A percentile compares a stretch with the other conserved stretches of the same genome.
These are phyloP conservation scores for Breviolum minutum DNA, from an alignment of 73 alveolate species.

Conservation along the genomic window DNA sequence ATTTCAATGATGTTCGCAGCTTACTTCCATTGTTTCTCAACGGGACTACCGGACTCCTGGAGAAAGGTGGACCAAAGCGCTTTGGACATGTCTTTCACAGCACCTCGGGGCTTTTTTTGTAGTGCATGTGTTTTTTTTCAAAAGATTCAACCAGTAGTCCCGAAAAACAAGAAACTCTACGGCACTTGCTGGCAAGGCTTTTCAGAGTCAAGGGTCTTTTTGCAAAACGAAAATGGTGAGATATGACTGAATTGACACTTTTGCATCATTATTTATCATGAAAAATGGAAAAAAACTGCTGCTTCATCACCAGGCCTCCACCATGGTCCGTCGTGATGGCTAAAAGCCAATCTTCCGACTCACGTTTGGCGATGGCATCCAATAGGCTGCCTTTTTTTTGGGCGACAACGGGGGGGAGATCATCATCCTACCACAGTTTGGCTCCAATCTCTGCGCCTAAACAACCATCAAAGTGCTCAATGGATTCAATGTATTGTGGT, in stretches of 20 bases:
- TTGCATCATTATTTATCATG: not conserved
- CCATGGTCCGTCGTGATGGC: conserved; percentile 88
- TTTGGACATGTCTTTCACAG: conserved; percentile 72
- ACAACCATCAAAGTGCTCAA: conserved; percentile 60
- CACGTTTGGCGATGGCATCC: conserved; percentile 23
- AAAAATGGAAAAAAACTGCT: not conserved
- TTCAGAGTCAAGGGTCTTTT: no score
- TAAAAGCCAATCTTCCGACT: conserved; percentile 65
- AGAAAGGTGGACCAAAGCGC: conserved; percentile 67
- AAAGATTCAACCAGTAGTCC: not conserved
- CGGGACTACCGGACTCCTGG: not conserved
- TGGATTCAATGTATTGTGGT: conserved; percentile 78
- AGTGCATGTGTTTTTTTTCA: not conserved
- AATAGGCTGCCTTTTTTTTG: not conserved
- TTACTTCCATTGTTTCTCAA: not conserved
- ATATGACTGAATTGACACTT: not conserved
- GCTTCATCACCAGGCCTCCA: conserved; percentile 36
- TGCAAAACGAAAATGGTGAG: no score
- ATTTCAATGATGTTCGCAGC: not conserved
- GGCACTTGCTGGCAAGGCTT: no score
- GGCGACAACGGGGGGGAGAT: not conserved
- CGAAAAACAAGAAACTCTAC: no score
- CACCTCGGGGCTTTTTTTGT: not conserved
- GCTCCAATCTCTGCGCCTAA: conserved; percentile 20
- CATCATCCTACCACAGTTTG: not conserved